Conservation (phyloP, 78 protist genomes). For the Dictyostelium capitatum region DNA sequence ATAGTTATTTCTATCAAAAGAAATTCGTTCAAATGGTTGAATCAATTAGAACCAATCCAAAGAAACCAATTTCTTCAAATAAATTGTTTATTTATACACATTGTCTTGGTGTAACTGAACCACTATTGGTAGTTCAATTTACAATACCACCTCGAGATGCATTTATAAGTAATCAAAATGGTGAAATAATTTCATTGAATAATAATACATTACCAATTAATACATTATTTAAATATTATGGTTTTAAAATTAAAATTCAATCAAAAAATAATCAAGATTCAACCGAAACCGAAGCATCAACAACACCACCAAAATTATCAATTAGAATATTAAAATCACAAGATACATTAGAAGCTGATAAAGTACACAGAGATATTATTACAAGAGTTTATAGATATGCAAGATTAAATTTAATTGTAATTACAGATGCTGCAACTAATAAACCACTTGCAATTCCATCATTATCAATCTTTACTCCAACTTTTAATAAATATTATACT, state of each 20-base stretch:
- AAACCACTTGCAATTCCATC: neutral
- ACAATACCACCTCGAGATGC: too few species aligned
- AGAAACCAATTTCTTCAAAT: neutral
- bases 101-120: too few species aligned
- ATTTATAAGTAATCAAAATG: too few species aligned
- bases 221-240: neutral
- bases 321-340: neutral
- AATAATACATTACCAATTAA: neutral
- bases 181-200: too few species aligned
- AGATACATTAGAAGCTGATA: neutral
- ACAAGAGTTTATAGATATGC: neutral
- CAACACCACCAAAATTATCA: neutral
- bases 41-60: neutral
- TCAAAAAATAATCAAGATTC: neutral
- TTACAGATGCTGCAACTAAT: neutral
- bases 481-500: neutral
- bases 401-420: neutral
- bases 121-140: too few species aligned
- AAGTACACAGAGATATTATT: neutral
- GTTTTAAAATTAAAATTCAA: neutral
- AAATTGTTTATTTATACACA: neutral
- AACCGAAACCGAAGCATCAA: neutral
- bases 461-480: neutral
- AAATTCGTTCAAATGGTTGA: neutral
- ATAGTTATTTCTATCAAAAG: neutral